phyloP scores from a whole-genome alignment of 345 rosid genomes.

The Toxicodendron radicans region DNA sequence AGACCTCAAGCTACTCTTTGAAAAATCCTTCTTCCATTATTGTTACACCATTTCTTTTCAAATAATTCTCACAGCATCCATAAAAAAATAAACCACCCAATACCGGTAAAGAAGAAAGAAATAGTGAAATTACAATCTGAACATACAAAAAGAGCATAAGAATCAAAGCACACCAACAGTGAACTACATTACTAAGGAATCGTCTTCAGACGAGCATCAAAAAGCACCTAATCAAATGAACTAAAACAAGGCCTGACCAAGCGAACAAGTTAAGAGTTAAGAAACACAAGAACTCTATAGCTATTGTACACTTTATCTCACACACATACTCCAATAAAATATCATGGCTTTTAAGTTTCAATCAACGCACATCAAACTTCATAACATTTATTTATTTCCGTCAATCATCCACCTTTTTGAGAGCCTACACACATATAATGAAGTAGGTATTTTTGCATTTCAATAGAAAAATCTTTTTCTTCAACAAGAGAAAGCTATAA shows the following conservation, averaged over 20 bases:
- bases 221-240: not conserved
- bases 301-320: not conserved
- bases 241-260: not conserved
- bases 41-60: not conserved
- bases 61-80: not conserved
- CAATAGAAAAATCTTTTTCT: not conserved
- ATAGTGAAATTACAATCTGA: not conserved
- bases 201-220: not conserved
- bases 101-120: not conserved
- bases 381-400: not conserved
- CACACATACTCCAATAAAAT: not conserved
- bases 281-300: not conserved
- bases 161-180: not conserved
- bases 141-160: not conserved
- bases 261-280: not conserved
- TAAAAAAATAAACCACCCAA: not conserved
- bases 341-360: not conserved
- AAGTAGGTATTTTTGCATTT: not conserved
- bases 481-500: slow-evolving; percentile 1
- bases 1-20: slow-evolving; percentile 1
- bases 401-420: not conserved
- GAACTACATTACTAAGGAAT: not conserved
- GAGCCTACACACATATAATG: not conserved
- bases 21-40: not conserved
- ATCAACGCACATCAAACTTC: not conserved